Evolutionary conservation across 2,329 filamentous ascomycete genomes (phyloP), one percentile per base, ranked within the genome.

Genomic region (Diaporthe citrichinensis): DNA sequence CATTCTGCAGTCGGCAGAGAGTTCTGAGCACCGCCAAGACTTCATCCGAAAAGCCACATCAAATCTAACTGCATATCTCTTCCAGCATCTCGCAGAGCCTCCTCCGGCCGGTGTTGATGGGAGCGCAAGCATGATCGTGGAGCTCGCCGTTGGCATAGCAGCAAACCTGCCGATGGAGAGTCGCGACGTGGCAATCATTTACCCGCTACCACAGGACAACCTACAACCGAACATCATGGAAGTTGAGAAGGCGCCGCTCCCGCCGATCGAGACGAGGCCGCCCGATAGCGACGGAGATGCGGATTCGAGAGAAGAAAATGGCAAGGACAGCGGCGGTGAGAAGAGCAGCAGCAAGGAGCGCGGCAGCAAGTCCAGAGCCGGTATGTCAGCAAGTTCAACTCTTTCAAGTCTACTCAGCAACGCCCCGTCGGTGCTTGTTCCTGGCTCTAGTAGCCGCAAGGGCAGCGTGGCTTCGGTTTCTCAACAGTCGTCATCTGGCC

Each of bases 91-190:
- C 67, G 89, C 91, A 74, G 93, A 94, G 15, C 95, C 95, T 2
- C 90, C 94, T 0, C 94, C 95, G 0, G 85, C 92, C 1, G 96
- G 95, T 12, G 90, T 98, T n/a, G 93, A 96, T 78, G 95, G 95
- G 71, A 95, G 95, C 77, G 94, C 96, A 2, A 92, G 93, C 73
- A 98, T 97, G 92, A 98, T 99, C 82, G 90, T 98, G 73, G 96
- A 98, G 84, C 89, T 98, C 69, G 95, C 96, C 0, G 90, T 98
- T 41, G 93, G 93, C 76, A 95, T 99, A 78, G 92, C 94, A 0
- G 91, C 93, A 75, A 97, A 98, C 82, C 86, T 98, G 61, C 96
- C 97, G 0, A 86, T 98, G 53, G 97, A 99, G 84, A 97, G 95
- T 79, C 92, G 97, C 78, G 97, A 98, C 81, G 94, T 99, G 23